Conservation (phyloP, 2,329 filamentous ascomycete genomes). For the Thermochaetoides dissita region DNA sequence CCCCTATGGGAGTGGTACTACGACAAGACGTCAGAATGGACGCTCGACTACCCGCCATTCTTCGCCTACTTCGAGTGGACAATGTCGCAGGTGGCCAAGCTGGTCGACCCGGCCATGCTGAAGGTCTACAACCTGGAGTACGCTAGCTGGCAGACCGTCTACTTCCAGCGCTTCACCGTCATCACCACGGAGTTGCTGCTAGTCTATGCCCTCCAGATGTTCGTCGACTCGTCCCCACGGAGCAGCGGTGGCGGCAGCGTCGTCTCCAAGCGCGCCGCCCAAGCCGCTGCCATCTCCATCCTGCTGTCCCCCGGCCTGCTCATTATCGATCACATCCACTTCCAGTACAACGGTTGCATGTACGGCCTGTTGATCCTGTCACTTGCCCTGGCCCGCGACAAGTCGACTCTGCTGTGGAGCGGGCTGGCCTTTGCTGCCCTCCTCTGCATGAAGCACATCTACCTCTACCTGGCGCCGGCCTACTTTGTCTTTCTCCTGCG, state of each 20-base stretch:
- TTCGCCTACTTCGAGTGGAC: conserved; percentile 96
- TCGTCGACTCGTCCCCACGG: conserved; percentile 57
- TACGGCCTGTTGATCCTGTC: conserved; percentile 85
- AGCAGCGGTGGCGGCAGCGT: too few species aligned
- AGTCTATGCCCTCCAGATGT: conserved; percentile 69
- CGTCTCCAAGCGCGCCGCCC: conserved; percentile 65
- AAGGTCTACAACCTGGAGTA: conserved; percentile 68
- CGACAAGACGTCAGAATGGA: conserved; percentile 98
- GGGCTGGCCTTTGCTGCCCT: conserved; percentile 73
- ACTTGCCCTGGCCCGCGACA: conserved; percentile 64
- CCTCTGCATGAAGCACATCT: conserved; percentile 94
- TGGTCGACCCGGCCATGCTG: conserved; percentile 71
- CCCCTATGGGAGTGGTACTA: conserved; percentile 87
- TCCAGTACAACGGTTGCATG: conserved; percentile 96
- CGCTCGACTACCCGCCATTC: conserved; percentile 94
- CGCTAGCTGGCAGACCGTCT: conserved; percentile 84
- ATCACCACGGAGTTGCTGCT: conserved; percentile 74
- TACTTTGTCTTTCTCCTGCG: conserved; percentile 92
- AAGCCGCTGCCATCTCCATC: conserved; percentile 77
- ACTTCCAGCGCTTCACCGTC: conserved; percentile 84
- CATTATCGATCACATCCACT: conserved; percentile 97
- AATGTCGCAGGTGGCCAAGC: conserved; percentile 65
- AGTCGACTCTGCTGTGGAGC: conserved; percentile 60
- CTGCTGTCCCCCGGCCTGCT: conserved; percentile 82
- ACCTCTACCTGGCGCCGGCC: conserved; percentile 87